Evolutionary conservation across 345 rosid species (phyloP).

Genomic region (Citrus reticulata): DNA sequence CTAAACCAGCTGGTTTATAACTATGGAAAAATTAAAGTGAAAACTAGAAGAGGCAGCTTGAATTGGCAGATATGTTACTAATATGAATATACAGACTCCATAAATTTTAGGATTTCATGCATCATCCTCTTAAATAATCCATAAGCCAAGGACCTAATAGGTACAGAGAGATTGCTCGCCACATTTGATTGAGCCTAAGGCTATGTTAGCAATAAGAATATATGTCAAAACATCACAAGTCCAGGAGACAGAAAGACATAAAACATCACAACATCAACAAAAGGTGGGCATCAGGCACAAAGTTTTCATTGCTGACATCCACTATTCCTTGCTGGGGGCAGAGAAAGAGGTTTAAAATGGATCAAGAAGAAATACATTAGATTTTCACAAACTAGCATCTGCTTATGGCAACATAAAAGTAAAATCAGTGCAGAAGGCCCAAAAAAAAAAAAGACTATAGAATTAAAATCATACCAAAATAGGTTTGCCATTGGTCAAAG

Average conservation of each 20-base stretch:
- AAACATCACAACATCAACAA: no score
- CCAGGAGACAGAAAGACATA: no score
- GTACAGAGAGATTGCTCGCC: background rate
- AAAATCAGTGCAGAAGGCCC: background rate
- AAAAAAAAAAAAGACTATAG: background rate
- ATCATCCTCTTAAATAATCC: background rate
- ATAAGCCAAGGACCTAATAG: background rate
- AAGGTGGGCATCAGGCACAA: background rate
- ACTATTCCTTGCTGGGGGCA: background rate
- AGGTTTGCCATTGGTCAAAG: conserved; percentile 42
- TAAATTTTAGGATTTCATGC: no score
- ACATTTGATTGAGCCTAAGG: background rate
- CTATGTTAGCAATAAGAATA: background rate
- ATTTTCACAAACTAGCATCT: background rate
- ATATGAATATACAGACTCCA: no score
- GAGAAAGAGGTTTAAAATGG: background rate
- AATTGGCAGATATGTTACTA: background rate
- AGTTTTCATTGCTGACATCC: background rate
- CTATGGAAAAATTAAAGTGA: background rate
- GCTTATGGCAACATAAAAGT: background rate
- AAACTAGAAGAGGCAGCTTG: background rate
- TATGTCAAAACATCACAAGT: background rate
- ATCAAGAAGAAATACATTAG: background rate
- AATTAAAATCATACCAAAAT: conserved; percentile 45
- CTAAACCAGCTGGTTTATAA: background rate